Evolutionary conservation across 257 asterid species (phyloP).

Genomic region (Forsythia viridissima): DNA sequence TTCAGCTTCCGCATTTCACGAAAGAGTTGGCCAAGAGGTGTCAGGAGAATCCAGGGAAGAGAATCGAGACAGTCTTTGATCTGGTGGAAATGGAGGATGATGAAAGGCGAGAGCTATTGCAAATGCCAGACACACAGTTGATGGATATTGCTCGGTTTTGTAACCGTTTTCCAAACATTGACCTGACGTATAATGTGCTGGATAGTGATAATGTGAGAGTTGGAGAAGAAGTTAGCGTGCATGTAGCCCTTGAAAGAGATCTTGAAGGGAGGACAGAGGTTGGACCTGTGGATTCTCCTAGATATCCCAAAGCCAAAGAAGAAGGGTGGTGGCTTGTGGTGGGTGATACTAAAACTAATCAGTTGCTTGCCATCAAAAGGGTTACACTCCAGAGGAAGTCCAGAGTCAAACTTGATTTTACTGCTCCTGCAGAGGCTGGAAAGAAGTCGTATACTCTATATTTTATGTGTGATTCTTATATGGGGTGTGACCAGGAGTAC

Average conservation of each 20-base stretch:
- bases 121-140: slow-evolving; percentile 14
- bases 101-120: slow-evolving; percentile 16
- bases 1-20: slow-evolving; percentile 19
- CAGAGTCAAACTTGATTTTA: slow-evolving; percentile 14
- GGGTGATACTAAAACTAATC: slow-evolving; percentile 16
- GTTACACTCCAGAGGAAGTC: slow-evolving; percentile 18
- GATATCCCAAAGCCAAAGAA: slow-evolving; percentile 20
- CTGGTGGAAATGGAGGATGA: slow-evolving; percentile 20
- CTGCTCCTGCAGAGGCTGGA: slow-evolving; percentile 12
- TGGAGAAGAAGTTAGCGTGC: slow-evolving; percentile 5
- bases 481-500: slow-evolving; percentile 23
- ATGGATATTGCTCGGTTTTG: slow-evolving; percentile 18
- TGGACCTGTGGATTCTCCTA: slow-evolving; percentile 18
- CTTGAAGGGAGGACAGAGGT: slow-evolving; percentile 19
- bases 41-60: slow-evolving; percentile 4
- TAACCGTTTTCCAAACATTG: slow-evolving; percentile 23
- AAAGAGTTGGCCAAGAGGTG: slow-evolving; percentile 22
- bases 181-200: slow-evolving; percentile 8
- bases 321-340: slow-evolving; percentile 25
- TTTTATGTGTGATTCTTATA: slow-evolving; percentile 18
- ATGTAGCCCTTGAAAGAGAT: slow-evolving; percentile 13
- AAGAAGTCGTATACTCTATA: slow-evolving; percentile 4
- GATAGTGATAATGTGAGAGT: slow-evolving; percentile 10
- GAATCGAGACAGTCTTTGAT: slow-evolving; percentile 16
- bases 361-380: slow-evolving; percentile 20